Base-by-base conservation (phyloP, 768 basidiomycete species). In the Russula emetica region DNA sequence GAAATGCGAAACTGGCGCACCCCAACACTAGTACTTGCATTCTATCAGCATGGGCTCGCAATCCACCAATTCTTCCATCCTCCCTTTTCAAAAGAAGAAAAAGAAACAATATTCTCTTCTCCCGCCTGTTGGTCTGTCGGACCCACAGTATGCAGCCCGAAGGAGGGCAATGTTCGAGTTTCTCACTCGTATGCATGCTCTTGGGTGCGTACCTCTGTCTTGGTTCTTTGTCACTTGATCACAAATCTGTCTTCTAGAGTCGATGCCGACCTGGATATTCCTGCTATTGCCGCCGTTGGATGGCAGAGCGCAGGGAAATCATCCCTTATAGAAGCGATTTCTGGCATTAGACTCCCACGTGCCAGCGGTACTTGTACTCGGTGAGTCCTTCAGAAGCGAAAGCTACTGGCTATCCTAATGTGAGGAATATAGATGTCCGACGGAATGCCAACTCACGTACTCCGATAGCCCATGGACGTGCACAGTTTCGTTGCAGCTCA, bases 231-330 rank as follows among this genome's bases (percentile, higher is more conserved):
- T 47, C 63, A 16, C 55, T 7, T 72, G 14, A 6, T 59, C n/a
- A 49, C 28, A 28, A 13, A 28, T 49, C 20, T 16, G 8, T 22
- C 20, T 50, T 56, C 24, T 51, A 90, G 88, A 0, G 84, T 85
- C 0, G 83, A 89, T 65, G 76, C 80, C 14, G 85, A 90, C 58
- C 81, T 92, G 13, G 86, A 89, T 69, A 74, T 90, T 0, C 89
- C 89, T 0, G 81, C 83, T 64, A 89, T 91, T 30, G 86, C 83
- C 0, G 89, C 90, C 40, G 81, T 88, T 16, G 89, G 89, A 0
- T 81, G 78, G 1, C 89, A 91, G 67, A 87, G 84, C 47, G 87
- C 86, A 0, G 89, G 89, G 0, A 90, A 90, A 69, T 88, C 87
- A 0, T 90, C 89, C 0, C 78, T 90, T 1, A 90, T 91, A 14